A percentile compares a stretch with the other conserved stretches of the same genome.
Evolutionary conservation across 208 protist genomes (phyloP).

Genomic region (Leishmania braziliensis): DNA sequence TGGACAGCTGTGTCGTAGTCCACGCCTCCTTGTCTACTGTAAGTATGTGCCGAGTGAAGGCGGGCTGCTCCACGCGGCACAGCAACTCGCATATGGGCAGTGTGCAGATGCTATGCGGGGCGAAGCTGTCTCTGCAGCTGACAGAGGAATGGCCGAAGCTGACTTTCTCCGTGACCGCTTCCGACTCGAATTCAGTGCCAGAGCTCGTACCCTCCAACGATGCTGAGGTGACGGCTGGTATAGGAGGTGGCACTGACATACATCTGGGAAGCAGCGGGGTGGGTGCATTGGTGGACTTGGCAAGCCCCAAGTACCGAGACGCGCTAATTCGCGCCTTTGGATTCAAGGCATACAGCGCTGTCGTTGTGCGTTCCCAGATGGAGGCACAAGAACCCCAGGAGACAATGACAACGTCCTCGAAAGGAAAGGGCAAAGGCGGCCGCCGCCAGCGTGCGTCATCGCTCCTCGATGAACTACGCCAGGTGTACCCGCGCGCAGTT

Average conservation of each 20-base stretch:
- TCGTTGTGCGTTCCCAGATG: conserved; percentile 9
- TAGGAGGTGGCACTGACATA: neutral
- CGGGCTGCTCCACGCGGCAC: conserved; percentile 26
- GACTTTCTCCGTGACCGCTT: neutral
- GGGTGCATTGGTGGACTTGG: neutral
- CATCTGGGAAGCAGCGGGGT: neutral
- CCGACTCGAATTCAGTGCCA: too few relatives aligned
- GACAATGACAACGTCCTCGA: neutral
- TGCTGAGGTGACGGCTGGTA: neutral
- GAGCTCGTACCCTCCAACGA: neutral
- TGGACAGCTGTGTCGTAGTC: conserved; percentile 28
- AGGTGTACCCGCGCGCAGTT: conserved; percentile 9
- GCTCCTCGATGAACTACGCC: neutral
- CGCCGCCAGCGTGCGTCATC: neutral
- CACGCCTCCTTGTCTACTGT: conserved; percentile 21
- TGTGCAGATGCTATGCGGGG: conserved; percentile 14
- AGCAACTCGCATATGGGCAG: conserved; percentile 15
- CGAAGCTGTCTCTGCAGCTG: conserved; percentile 2
- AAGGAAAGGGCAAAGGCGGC: conserved; percentile 33
- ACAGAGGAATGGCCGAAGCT: neutral
- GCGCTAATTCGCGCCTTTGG: conserved; percentile 34
- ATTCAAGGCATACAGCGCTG: conserved; percentile 21
- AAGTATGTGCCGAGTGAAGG: conserved; percentile 23
- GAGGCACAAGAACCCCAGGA: neutral
- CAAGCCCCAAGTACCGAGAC: conserved; percentile 6